phyloP scores from a whole-genome alignment of 805 yeast genomes.

The Pichia pseudocactophila region DNA sequence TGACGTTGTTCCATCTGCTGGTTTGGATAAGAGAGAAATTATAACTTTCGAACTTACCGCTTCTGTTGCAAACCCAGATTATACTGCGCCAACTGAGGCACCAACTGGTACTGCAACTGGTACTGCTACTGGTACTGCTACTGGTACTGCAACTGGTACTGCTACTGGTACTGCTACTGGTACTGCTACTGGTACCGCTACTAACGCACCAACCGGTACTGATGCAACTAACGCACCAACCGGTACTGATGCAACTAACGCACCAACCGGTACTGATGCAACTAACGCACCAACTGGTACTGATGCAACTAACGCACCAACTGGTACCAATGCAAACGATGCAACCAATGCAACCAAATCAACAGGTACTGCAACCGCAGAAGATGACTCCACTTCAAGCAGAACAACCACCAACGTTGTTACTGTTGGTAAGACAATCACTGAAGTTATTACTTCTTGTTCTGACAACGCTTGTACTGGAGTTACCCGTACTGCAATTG shows the following conservation, averaged over 20 bases:
- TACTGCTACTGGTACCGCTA: slow-evolving; percentile 2
- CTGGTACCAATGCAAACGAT: not conserved
- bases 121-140: too few relatives aligned
- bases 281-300: slow-evolving; percentile 3
- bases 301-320: not conserved
- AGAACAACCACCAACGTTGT: slow-evolving; percentile 2
- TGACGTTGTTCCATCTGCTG: slow-evolving; percentile 7
- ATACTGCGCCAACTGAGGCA: not conserved
- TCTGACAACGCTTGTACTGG: not conserved
- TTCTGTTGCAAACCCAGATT: slow-evolving; percentile 7
- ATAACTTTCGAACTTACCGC: slow-evolving; percentile 10
- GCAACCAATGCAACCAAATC: slow-evolving; percentile 2
- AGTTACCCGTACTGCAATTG: slow-evolving; percentile 10
- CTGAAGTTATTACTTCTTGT: slow-evolving; percentile 14
- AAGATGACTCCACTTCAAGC: not conserved
- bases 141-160: slow-evolving; percentile 10
- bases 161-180: not conserved
- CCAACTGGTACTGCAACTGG: slow-evolving; percentile 5
- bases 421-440: slow-evolving; percentile 6
- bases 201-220: too few relatives aligned
- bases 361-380: not conserved
- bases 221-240: too few relatives aligned
- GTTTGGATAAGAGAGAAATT: slow-evolving; percentile 13
- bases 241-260: not conserved
- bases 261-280: not conserved